Evolutionary conservation across 257 asterid species (phyloP), one percentile per base, ranked within the genome.

Genomic region (Mitragyna speciosa): DNA sequence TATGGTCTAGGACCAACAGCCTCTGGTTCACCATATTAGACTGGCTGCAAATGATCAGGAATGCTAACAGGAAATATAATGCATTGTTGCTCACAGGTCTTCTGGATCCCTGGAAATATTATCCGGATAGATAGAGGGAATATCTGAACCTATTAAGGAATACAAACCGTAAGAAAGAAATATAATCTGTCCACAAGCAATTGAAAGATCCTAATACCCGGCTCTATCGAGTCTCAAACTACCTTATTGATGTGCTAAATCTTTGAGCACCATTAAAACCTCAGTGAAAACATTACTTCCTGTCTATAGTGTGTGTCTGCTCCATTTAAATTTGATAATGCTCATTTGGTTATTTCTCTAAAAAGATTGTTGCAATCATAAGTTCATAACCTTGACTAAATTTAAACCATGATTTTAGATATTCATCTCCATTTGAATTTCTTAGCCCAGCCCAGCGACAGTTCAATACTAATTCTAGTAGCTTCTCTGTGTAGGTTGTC

Each of bases 401-500:
- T 67, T 20, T 30, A 28, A 33, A 66, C 15, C 49, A 36, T 19
- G 10, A 24, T 11, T 24, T 5, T 65, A 10, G 70, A 12, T 65
- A 30, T 15, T 26, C 7, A 63, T 63, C 39, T 69, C 51, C 51
- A 69, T 17, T 39, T 69, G 51, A 1, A 22, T 72, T 72, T 72
- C 17, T 31, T 30, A 45, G 33, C 22, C 54, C 31, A 14, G 11
- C 14, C 43, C 41, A 30, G 1, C 4, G 0, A 65, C 19, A 41
- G 33, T 41, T 22, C 33, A 33, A 20, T 43, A 70, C 31, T 24
- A 10, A 17, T 49, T 26, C 0, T 51, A 51, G 1, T 9, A 75
- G 6, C n/a, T 41, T 39, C 7, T 43, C 4, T 17, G 30, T 63
- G 4, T 54, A 88, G 88, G 88, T 12, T 86, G 86, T 69, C 78